Base-by-base conservation (phyloP, 495 filamentous ascomycete genomes). In the Xylaria castorea region DNA sequence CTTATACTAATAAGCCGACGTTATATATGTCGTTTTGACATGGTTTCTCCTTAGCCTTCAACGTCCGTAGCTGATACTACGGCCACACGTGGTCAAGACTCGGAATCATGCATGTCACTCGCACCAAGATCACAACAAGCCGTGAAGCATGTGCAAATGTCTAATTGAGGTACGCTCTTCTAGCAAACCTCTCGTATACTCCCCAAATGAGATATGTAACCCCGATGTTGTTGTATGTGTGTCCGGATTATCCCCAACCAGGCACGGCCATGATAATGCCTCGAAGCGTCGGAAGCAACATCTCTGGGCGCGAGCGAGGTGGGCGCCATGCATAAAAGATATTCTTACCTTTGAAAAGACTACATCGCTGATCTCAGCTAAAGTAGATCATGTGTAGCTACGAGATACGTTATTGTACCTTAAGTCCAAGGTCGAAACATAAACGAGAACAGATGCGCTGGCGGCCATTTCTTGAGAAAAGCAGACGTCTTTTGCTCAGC, bases 111-210 rank as follows among this genome's bases (percentile, higher is more conserved):
- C 44, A 48, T 57, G 36, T 71, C 70, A 71, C 70, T 57, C 50
- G 50, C 44, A 53, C 11, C 30, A 46, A 48, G 22, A 60, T 36
- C 61, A 71, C 70, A 66, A 66, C 61, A 58, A 27, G 61, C 62
- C 36, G 70, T 44, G 61, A 36, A 71, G 70, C 70, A 66, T 66
- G 55, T 65, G 50, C 70, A 71, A 46, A 66, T 65, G 25, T 71
- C 70, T 71, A 71, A 71, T 71, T 71, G 70, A 58, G 70, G 61
- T 57, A 66, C 63, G 70, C 62, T 50, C n/a, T 34, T 67, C 63
- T 72, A 66, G 62, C 63, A 72, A 72, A 72, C 63, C 70, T 65
- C 70, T 72, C 60, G 22, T 46, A 20, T 55, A 60, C 44, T 60
- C 63, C 63, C 51, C 51, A 67, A 67, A 18, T 57, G 62, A 60